These are phyloP conservation scores for Lophium mytilinum DNA, from an alignment of 495 filamentous ascomycete species.

Conservation along the genomic window DNA sequence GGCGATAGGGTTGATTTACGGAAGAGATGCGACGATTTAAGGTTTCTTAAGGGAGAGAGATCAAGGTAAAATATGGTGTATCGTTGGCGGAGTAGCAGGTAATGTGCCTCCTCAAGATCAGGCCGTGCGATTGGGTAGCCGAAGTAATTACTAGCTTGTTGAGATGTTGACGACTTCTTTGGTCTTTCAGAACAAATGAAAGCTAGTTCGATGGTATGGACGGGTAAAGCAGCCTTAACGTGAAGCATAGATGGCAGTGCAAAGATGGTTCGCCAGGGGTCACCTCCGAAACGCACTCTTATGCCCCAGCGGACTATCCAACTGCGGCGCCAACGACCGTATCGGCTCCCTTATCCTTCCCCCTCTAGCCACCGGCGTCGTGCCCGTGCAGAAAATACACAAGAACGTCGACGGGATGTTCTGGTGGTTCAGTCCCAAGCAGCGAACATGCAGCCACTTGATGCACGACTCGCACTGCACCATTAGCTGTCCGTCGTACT, in stretches of 20 bases:
- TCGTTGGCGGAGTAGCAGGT: background rate
- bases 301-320: conserved; percentile 21
- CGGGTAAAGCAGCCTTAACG: background rate
- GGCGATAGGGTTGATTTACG: background rate
- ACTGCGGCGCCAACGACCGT: conserved; percentile 26
- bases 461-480: conserved; percentile 87
- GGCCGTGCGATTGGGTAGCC: too few species aligned
- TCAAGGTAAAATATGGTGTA: background rate
- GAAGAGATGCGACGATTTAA: background rate
- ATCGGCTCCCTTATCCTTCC: conserved; percentile 53
- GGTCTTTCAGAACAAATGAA: too few species aligned
- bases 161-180: too few species aligned
- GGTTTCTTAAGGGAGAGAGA: background rate
- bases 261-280: background rate
- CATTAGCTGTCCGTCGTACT: conserved; percentile 60
- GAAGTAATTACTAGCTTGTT: too few species aligned
- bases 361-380: conserved; percentile 60
- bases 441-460: conserved; percentile 75
- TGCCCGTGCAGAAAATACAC: conserved; percentile 65
- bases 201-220: background rate
- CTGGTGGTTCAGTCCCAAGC: conserved; percentile 58
- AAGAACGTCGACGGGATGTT: conserved; percentile 69
- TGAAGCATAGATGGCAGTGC: background rate
- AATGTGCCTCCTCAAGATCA: too few species aligned
- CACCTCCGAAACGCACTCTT: conserved; percentile 20